phyloP scores from a whole-genome alignment of 257 asterid genomes.

The Capsicum chinense region DNA sequence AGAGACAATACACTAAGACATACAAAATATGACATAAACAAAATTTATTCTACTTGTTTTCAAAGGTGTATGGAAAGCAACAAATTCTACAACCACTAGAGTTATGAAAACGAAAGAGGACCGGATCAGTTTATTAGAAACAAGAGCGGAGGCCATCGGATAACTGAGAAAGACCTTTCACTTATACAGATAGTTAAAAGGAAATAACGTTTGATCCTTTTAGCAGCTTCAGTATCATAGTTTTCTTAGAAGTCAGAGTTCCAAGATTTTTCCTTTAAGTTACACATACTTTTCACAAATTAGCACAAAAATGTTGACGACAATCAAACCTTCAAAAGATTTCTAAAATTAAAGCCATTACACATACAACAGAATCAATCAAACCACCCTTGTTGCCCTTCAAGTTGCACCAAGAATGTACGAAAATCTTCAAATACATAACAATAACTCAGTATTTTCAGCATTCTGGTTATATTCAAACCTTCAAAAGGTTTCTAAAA shows the following conservation, averaged over 20 bases:
- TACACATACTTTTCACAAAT: not conserved
- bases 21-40: not conserved
- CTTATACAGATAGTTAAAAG: slow-evolving; percentile 1
- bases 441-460: not conserved
- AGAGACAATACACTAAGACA: not conserved
- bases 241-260: not conserved
- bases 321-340: not conserved
- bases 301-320: not conserved
- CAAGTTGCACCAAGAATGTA: slow-evolving; percentile 11
- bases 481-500: not conserved
- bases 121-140: not conserved
- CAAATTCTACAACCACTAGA: not conserved
- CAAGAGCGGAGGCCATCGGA: not conserved
- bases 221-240: not conserved
- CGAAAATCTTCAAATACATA: not conserved
- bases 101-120: not conserved
- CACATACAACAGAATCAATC: slow-evolving; percentile 1
- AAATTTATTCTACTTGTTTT: not conserved
- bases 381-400: not conserved
- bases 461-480: not conserved
- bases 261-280: not conserved
- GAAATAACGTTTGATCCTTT: not conserved
- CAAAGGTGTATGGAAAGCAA: not conserved
- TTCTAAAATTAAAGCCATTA: not conserved
- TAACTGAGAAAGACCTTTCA: not conserved